These are phyloP conservation scores for Aureobasidium sp. DNA, from an alignment of 2,329 filamentous ascomycete species.

Conservation along the genomic window DNA sequence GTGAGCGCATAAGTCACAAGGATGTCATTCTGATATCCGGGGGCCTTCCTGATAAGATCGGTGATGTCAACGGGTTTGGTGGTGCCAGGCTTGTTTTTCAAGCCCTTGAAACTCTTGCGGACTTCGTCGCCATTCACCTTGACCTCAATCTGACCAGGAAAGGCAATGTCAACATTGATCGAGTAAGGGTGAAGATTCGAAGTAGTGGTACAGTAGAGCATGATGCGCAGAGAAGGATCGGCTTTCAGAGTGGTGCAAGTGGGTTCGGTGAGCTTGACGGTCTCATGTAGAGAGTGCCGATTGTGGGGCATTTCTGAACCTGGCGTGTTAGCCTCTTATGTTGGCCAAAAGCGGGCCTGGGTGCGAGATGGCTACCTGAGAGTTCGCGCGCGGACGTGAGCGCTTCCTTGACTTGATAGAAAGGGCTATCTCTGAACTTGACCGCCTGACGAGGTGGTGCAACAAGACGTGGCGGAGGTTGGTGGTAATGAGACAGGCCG, in stretches of 20 bases:
- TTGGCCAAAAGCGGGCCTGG: slow-evolving; percentile 19
- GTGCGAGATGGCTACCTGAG: slow-evolving; percentile 54
- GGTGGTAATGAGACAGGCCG: not conserved
- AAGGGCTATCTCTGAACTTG: slow-evolving; percentile 56
- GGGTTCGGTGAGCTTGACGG: slow-evolving; percentile 51
- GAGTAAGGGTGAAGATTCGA: slow-evolving; percentile 49
- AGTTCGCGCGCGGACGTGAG: slow-evolving; percentile 61
- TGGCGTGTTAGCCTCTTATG: slow-evolving; percentile 28
- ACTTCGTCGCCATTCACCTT: slow-evolving; percentile 83
- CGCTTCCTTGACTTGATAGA: slow-evolving; percentile 64
- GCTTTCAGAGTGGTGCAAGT: slow-evolving; percentile 49
- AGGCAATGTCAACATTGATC: slow-evolving; percentile 61
- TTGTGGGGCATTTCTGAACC: slow-evolving; percentile 52
- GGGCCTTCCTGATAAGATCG: slow-evolving; percentile 60
- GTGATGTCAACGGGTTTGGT: slow-evolving; percentile 93
- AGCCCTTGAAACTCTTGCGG: slow-evolving; percentile 83
- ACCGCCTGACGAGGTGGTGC: not conserved
- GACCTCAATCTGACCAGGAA: slow-evolving; percentile 87
- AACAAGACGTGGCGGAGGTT: not conserved
- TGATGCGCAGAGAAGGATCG: slow-evolving; percentile 61
- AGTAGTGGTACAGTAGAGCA: slow-evolving; percentile 70
- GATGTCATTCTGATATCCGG: slow-evolving; percentile 66
- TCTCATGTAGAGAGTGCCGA: slow-evolving; percentile 51
- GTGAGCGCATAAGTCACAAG: slow-evolving; percentile 90
- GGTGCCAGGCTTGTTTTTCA: slow-evolving; percentile 94